Conservation (phyloP, 2,329 filamentous ascomycete genomes). For the Monilinia polystroma region DNA sequence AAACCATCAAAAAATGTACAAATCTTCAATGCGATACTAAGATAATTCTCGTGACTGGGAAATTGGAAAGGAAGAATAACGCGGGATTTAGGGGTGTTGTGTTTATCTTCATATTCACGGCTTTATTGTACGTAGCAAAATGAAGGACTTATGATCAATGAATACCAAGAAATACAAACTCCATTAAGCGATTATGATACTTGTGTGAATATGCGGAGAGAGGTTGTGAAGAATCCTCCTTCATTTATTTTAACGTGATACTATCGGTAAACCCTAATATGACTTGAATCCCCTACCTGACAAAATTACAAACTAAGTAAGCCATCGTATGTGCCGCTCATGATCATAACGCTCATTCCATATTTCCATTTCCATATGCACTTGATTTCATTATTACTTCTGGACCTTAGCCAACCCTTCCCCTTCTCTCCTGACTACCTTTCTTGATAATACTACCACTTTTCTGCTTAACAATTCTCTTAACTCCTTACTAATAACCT, state of each 20-base stretch:
- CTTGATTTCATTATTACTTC: background rate
- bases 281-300: background rate
- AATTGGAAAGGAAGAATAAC: background rate
- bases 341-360: background rate
- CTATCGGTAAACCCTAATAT: background rate
- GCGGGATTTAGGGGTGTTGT: background rate
- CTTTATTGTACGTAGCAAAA: background rate
- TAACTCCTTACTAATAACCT: slow-evolving; percentile 63
- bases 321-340: background rate
- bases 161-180: background rate
- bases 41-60: too few relatives aligned
- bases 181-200: too few relatives aligned
- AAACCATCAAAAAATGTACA: too few relatives aligned
- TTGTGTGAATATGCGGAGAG: too few relatives aligned
- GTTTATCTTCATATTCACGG: too few relatives aligned
- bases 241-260: background rate
- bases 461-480: slow-evolving; percentile 60
- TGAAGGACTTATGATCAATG: background rate
- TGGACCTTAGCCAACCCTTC: slow-evolving; percentile 31
- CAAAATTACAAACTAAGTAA: background rate
- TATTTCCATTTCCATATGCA: background rate
- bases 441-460: slow-evolving; percentile 43
- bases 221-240: background rate
- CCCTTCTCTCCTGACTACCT: slow-evolving; percentile 39
- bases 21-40: background rate